A percentile compares a stretch with the other conserved stretches of the same genome.
Evolutionary conservation across 352 stramenopile genomes (phyloP).

Genomic region (Phytopythium litorale): DNA sequence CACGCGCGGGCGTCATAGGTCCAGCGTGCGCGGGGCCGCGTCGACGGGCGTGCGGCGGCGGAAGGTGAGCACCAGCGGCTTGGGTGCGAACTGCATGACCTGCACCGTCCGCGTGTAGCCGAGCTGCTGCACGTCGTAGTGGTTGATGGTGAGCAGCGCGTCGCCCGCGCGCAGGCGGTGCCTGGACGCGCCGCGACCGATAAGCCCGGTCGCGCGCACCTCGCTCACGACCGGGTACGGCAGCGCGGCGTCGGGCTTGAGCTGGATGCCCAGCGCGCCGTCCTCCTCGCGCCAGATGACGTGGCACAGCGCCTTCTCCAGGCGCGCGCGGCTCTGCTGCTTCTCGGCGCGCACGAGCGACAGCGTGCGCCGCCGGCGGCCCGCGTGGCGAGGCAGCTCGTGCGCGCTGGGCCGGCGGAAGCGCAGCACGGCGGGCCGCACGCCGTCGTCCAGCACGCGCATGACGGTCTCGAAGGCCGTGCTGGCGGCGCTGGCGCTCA

Average conservation of each 20-base stretch:
- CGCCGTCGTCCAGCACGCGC: conserved; percentile 55
- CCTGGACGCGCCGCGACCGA: conserved; percentile 17
- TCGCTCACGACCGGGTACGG: conserved; percentile 52
- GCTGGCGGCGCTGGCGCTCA: conserved; percentile 27
- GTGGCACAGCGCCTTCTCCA: conserved; percentile 59
- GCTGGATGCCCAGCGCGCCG: conserved; percentile 44
- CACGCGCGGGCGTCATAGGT: conserved; percentile 27
- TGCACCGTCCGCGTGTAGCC: conserved; percentile 52
- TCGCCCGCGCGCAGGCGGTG: conserved; percentile 41
- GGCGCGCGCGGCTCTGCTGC: conserved; percentile 40
- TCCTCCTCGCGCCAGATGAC: conserved; percentile 70
- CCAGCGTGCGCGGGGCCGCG: conserved; percentile 28
- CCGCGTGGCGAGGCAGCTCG: conserved; percentile 20
- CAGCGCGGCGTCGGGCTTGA: conserved; percentile 46
- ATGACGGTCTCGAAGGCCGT: conserved; percentile 45
- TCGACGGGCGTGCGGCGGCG: conserved; percentile 28
- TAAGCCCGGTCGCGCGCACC: conserved; percentile 22
- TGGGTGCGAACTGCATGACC: conserved; percentile 59
- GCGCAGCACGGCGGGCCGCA: conserved; percentile 55
- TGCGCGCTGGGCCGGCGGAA: conserved; percentile 47
- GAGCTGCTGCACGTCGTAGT: conserved; percentile 55
- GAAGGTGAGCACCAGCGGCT: conserved; percentile 70
- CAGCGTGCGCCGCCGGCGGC: conserved; percentile 1
- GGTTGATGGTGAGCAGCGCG: conserved; percentile 67
- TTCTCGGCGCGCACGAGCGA: conserved; percentile 14